Evolutionary conservation across 768 basidiomycete species (phyloP).

Genomic region (Boletus reticuloceps): DNA sequence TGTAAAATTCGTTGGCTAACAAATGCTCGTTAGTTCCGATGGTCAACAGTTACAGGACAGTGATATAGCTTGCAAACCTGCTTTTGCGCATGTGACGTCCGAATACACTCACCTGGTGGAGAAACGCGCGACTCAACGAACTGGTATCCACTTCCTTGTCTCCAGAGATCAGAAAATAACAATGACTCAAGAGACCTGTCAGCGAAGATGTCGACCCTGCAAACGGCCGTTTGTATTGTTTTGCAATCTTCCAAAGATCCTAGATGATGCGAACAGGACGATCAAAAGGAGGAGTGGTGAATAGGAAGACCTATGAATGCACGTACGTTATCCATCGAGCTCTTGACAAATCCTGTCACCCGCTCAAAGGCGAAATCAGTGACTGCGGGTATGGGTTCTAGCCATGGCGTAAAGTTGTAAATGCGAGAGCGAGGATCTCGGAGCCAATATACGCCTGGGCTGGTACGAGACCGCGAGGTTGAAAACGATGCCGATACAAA

Average conservation of each 20-base stretch:
- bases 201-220: constrained; percentile 90
- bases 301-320: not conserved
- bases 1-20: constrained; percentile 63
- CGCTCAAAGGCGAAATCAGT: constrained; percentile 85
- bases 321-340: constrained; percentile 71
- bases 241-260: constrained; percentile 66
- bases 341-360: constrained; percentile 67
- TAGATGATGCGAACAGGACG: constrained; percentile 23
- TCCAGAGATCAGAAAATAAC: constrained; percentile 84
- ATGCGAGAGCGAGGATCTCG: constrained; percentile 82
- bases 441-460: constrained; percentile 87
- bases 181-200: constrained; percentile 77
- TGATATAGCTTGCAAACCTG: no score
- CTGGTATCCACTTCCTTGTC: constrained; percentile 63
- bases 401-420: constrained; percentile 76
- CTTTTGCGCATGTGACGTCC: not conserved
- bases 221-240: constrained; percentile 56
- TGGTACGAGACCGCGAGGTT: constrained; percentile 27
- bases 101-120: constrained; percentile 46
- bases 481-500: not conserved
- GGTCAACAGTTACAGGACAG: no score
- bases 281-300: not conserved
- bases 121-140: constrained; percentile 59
- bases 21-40: not conserved
- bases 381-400: constrained; percentile 73